Evolutionary conservation across 2,329 filamentous ascomycete genomes (phyloP).

Genomic region (Elsinoe arachidis): DNA sequence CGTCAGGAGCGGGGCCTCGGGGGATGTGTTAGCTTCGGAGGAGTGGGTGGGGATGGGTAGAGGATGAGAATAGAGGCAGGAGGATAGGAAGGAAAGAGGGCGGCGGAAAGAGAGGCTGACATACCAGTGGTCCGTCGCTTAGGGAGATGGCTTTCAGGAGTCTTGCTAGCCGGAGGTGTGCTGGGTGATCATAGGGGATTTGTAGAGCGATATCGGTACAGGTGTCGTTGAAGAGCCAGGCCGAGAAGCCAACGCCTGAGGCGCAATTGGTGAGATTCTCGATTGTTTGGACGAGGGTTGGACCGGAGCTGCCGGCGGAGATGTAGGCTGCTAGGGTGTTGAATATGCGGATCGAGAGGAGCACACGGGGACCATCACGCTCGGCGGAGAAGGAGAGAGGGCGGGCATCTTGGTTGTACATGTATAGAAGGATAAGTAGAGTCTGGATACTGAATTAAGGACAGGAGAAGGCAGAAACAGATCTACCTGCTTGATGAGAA

Average conservation of each 20-base stretch:
- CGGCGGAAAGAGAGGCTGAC: neutral
- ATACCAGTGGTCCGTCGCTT: neutral
- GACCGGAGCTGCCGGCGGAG: neutral
- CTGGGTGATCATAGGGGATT: neutral
- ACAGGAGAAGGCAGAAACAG: neutral
- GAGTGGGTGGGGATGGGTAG: neutral
- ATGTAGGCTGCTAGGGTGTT: neutral
- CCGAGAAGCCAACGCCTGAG: neutral
- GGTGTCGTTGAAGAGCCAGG: slow-evolving; percentile 1
- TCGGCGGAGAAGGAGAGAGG: neutral
- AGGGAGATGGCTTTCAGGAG: neutral
- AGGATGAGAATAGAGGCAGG: neutral
- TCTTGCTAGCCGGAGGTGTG: neutral
- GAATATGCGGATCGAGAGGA: neutral
- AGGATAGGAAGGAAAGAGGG: too few species aligned
- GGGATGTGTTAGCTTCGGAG: neutral
- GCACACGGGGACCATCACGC: neutral
- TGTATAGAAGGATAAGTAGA: neutral
- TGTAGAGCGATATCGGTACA: neutral
- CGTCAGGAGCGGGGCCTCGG: neutral
- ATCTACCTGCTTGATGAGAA: neutral
- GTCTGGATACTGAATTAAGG: neutral
- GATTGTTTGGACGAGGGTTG: neutral
- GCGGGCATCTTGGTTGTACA: neutral
- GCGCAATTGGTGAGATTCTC: neutral